Base-by-base conservation (phyloP, 148 eudicot genomes). In the Nepenthes mirabilis region DNA sequence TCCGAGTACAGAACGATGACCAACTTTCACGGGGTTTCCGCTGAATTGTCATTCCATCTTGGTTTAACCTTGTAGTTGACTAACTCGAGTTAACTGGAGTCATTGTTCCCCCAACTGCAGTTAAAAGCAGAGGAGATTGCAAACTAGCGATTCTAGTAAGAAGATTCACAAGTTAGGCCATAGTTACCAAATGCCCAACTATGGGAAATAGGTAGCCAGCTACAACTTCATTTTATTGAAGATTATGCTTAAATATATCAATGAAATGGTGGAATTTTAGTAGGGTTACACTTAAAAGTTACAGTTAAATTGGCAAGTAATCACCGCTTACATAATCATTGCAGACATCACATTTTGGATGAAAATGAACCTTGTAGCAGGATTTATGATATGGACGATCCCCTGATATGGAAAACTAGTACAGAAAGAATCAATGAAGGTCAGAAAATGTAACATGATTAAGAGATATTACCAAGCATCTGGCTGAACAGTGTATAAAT, bases 321-420 rank as follows among this genome's bases (percentile, higher is more conserved):
- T 36, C 1, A 14, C 3, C 37, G 58, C 95, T 80, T 83, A 91
- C 96, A 86, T 78, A 91, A 58, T 86, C 87, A 61, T 79, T 83
- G 67, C 97, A 91, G 66, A 91, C 96, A 75, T 83, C 97, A 70
- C 96, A 88, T 66, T 91, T 91, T 6, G 96, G 98, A 80, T 88
- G 90, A 2, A 76, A 80, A 60, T 80, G 59, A 83, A 83, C 88
- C 70, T 77, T 88, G 75, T 78, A 86, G 76, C 98, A 91, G 55
- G 80, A 62, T 70, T 88, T 91, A 47, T 91, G 98, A 72, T 91
- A 91, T 37, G 98, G 77, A 78, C 85, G 85, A 61, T 59, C 85
- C 70, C 97, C 95, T 80, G 96, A 81, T 77, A 85, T 70, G 59
- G 96, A 88, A 64, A 85, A 91, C 97, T 91, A 36, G 11, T 52